Evolutionary conservation across 306 rosid species (phyloP).

Genomic region (Lathyrus oleraceus): DNA sequence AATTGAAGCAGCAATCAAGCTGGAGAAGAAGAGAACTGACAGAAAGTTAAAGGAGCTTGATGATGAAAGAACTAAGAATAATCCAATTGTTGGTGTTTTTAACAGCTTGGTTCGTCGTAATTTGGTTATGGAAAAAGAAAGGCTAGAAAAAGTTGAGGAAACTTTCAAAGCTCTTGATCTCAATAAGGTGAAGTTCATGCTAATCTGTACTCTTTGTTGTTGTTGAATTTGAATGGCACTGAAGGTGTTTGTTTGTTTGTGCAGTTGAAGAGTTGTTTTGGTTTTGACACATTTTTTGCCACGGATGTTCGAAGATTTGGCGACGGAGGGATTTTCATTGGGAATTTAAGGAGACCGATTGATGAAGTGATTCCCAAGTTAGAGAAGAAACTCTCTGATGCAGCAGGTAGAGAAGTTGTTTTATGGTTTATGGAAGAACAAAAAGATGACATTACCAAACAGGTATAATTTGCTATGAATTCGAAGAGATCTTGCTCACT

Average conservation of each 20-base stretch:
- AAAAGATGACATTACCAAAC: slow-evolving; percentile 73
- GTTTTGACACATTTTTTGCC: slow-evolving; percentile 82
- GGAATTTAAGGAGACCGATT: slow-evolving; percentile 86
- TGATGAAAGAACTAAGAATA: slow-evolving; percentile 46
- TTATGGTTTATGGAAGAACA: slow-evolving; percentile 93
- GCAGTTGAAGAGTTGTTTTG: slow-evolving; percentile 85
- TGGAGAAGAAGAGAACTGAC: slow-evolving; percentile 88
- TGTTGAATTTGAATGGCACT: neutral
- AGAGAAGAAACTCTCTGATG: slow-evolving; percentile 84
- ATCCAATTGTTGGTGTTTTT: slow-evolving; percentile 55
- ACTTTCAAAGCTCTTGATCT: slow-evolving; percentile 81
- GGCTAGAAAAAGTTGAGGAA: slow-evolving; percentile 68
- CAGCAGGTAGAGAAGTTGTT: slow-evolving; percentile 77
- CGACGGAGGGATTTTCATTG: slow-evolving; percentile 91
- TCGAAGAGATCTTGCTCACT: neutral
- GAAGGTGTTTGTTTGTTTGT: neutral
- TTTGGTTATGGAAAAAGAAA: slow-evolving; percentile 62
- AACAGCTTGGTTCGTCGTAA: slow-evolving; percentile 45
- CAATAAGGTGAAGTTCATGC: slow-evolving; percentile 49
- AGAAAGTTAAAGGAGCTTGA: slow-evolving; percentile 82
- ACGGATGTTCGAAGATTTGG: slow-evolving; percentile 95
- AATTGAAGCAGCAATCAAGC: slow-evolving; percentile 83
- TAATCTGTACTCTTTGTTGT: neutral
- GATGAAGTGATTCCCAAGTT: slow-evolving; percentile 84
- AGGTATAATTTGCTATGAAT: slow-evolving; percentile 42